Percentiles rank a stretch among this genome's conserved stretches.
Conservation (phyloP, 176 grass and related monocot genomes). For the Coix lacrymajobi region DNA sequence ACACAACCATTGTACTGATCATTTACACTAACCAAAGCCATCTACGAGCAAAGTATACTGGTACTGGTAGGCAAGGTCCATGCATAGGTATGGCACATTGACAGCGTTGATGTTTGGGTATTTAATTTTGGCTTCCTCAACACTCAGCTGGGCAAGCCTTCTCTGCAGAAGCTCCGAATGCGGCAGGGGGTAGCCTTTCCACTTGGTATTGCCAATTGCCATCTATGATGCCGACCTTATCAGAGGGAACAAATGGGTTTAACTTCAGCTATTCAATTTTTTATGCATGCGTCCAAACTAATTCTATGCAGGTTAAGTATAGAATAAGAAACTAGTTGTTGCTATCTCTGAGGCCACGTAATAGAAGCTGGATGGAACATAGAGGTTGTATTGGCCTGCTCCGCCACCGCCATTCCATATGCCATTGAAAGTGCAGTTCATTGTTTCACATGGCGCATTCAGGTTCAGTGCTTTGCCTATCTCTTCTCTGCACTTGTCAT, state of each 20-base stretch:
- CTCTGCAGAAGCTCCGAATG: neutral
- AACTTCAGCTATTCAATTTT: neutral
- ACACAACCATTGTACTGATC: neutral
- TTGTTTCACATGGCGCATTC: neutral
- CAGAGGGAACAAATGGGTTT: too few relatives aligned
- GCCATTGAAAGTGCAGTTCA: constrained; percentile 30
- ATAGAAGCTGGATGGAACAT: constrained; percentile 10
- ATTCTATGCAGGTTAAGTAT: neutral
- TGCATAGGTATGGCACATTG: constrained; percentile 40
- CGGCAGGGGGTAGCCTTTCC: constrained; percentile 4
- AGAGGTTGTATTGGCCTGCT: constrained; percentile 13
- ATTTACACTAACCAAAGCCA: constrained; percentile 33
- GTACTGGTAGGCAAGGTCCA: constrained; percentile 54
- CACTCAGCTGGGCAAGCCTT: neutral
- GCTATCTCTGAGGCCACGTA: neutral
- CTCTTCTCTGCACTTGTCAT: neutral
- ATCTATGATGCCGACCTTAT: constrained; percentile 23
- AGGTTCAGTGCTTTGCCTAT: neutral
- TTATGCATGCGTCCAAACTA: neutral
- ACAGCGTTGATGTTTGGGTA: constrained; percentile 2
- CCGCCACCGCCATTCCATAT: constrained; percentile 35
- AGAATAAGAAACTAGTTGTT: neutral
- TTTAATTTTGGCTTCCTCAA: neutral
- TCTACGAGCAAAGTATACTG: constrained; percentile 50
- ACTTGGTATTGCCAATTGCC: neutral